phyloP scores from a whole-genome alignment of 23 red algal species.

The Gracilaria domingensis region DNA sequence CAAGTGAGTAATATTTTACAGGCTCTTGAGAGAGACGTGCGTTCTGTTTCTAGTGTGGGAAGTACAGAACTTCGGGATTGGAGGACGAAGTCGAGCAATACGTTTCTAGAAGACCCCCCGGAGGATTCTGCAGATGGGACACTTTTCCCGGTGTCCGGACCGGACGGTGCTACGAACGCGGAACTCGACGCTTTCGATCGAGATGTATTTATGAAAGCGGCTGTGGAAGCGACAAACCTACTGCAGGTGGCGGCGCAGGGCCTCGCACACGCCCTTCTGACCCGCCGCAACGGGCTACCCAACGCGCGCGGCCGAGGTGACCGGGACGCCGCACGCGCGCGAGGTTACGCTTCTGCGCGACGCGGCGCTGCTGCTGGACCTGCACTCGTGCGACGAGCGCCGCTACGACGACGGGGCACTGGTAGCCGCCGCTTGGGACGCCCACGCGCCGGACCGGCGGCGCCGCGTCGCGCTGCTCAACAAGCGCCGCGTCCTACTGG shows the following conservation, averaged over 20 bases:
- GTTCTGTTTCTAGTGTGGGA: conserved; percentile 11
- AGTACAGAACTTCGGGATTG: conserved; percentile 16
- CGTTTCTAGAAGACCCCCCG: no score
- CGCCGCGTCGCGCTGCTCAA: conserved; percentile 39
- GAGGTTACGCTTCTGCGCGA: conserved; percentile 25
- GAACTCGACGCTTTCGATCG: no score
- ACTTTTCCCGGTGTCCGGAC: no score
- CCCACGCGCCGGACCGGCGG: not conserved
- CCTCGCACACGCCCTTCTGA: not conserved
- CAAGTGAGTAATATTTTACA: conserved; percentile 41
- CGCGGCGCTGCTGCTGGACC: conserved; percentile 50
- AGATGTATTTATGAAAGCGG: no score
- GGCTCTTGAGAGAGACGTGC: conserved; percentile 20
- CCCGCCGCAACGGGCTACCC: conserved; percentile 1
- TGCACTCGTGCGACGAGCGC: conserved; percentile 71
- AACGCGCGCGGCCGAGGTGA: conserved; percentile 50
- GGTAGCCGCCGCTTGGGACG: conserved; percentile 31
- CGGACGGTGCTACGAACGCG: no score
- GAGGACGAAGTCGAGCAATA: conserved; percentile 22
- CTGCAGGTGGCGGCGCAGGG: not conserved
- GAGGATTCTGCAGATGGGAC: no score
- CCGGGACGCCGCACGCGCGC: not conserved
- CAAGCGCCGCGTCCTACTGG: conserved; percentile 55
- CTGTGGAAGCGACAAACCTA: no score
- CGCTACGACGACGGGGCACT: not conserved